Conservation (phyloP, 2,329 filamentous ascomycete genomes). For the Fusarium cicatricum region DNA sequence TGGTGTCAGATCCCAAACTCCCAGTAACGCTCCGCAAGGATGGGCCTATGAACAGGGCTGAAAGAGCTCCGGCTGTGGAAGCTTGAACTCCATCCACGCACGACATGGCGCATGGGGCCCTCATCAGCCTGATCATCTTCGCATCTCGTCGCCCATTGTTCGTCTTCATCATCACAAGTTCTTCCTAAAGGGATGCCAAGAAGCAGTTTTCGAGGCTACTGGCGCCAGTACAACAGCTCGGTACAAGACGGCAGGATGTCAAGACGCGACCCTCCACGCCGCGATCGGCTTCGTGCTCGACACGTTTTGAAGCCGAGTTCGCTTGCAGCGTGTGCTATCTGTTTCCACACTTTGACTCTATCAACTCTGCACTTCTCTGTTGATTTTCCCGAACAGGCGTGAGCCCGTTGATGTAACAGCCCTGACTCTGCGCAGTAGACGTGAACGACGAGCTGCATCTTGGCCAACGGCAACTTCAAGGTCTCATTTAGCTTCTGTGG, state of each 20-base stretch:
- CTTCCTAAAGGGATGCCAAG: not conserved
- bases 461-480: not conserved
- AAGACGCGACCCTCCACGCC: not conserved
- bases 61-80: not conserved
- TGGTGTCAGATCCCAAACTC: constrained; percentile 2
- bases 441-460: not conserved
- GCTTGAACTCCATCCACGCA: not conserved
- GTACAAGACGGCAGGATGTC: not conserved
- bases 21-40: constrained; percentile 1
- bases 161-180: not conserved
- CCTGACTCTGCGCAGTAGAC: not conserved
- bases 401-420: not conserved
- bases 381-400: not conserved
- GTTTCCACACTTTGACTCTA: not conserved
- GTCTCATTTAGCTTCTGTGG: constrained; percentile 1
- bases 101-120: constrained; percentile 3
- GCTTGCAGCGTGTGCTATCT: not conserved
- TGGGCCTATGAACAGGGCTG: constrained; percentile 6
- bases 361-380: not conserved
- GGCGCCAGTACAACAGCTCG: not conserved
- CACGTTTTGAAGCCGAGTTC: not conserved
- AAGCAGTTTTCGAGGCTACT: not conserved
- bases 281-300: not conserved
- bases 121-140: not conserved
- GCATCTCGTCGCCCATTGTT: constrained; percentile 1